Evolutionary conservation across 306 rosid species (phyloP).

Genomic region (Gleditsia sinensis): DNA sequence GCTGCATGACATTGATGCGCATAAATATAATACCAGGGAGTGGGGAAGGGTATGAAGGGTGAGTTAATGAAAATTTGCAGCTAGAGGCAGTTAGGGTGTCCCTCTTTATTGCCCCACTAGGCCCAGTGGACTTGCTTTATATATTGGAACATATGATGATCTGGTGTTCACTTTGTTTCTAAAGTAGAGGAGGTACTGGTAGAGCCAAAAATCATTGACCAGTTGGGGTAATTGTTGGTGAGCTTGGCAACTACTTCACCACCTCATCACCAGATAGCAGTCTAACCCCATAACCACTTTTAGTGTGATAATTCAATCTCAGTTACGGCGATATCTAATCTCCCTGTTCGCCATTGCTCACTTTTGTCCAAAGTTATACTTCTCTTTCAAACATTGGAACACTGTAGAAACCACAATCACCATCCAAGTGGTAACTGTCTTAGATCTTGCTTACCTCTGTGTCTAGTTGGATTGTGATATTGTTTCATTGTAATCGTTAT

Average conservation of each 20-base stretch:
- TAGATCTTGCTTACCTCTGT: neutral
- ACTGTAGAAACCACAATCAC: conserved; percentile 6
- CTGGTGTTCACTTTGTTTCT: neutral
- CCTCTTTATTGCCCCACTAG: neutral
- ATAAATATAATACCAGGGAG: conserved; percentile 18
- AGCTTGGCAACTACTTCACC: neutral
- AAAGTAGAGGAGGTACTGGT: conserved; percentile 4
- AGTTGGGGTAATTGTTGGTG: neutral
- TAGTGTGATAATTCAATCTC: neutral
- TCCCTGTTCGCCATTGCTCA: neutral
- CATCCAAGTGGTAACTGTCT: neutral
- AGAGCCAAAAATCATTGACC: conserved; percentile 20
- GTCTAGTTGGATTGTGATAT: conserved; percentile 23
- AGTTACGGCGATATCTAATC: neutral
- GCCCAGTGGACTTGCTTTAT: neutral
- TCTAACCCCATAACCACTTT: neutral
- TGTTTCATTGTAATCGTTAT: neutral
- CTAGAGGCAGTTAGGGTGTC: conserved; percentile 10
- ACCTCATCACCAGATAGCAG: conserved; percentile 1
- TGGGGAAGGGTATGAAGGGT: conserved; percentile 2
- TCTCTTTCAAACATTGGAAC: neutral
- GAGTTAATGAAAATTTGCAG: neutral
- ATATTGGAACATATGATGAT: conserved; percentile 4
- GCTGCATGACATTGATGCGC: neutral
- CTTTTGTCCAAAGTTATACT: conserved; percentile 3